Evolutionary conservation across 1,284 basidiomycete species (phyloP), one percentile per base, ranked within the genome.

Genomic region (Vanrija sp.): DNA sequence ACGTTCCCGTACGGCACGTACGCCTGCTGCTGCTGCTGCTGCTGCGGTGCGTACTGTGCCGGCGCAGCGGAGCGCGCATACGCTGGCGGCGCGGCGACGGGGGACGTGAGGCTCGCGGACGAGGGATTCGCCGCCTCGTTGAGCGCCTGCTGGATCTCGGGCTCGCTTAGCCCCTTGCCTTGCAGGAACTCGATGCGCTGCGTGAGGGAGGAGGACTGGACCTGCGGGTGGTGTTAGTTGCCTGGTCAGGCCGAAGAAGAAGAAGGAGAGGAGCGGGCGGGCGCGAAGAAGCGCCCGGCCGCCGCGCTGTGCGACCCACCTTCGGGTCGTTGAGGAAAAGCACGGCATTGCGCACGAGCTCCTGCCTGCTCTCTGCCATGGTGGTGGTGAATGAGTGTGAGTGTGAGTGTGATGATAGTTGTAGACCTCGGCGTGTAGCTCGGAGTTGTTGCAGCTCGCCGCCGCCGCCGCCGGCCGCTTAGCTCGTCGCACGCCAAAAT

Each of bases 151-250:
- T 97, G 91, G 61, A 98, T 94, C 77, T 98, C 95, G 14, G 81
- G 72, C 16, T 83, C 81, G 0, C 85, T 87, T 25, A 98, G 80
- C 1, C 95, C 95, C 74, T 98, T 98, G 6, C 91, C 88, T 70
- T 97, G 89, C 23, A 98, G 83, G 79, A 98, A 98, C 67, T 91
- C 86, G 49, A 98, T 83, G 48, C 90, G 84, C 72, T 95, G 90
- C 5, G 87, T 83, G 34, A 97, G 77, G 2, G 91, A 80, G 2
- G 91, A 89, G 26, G 85, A 80, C 71, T 76, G 70, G 25, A 81
- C 78, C 71, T 71, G 57, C 1, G 14, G 38, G n/a, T n/a, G 16
- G 29, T 43, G 50, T 40, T 1, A 40, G 51, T 42, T n/a, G 21
- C 21, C 21, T 23, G 21, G 21, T 5, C 21, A 3, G 21, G 21